A percentile compares a stretch with the other conserved stretches of the same genome.
These are phyloP conservation scores for Paecilomyces dactylethromorphus DNA, from an alignment of 2,329 filamentous ascomycete genomes.

Conservation along the genomic window DNA sequence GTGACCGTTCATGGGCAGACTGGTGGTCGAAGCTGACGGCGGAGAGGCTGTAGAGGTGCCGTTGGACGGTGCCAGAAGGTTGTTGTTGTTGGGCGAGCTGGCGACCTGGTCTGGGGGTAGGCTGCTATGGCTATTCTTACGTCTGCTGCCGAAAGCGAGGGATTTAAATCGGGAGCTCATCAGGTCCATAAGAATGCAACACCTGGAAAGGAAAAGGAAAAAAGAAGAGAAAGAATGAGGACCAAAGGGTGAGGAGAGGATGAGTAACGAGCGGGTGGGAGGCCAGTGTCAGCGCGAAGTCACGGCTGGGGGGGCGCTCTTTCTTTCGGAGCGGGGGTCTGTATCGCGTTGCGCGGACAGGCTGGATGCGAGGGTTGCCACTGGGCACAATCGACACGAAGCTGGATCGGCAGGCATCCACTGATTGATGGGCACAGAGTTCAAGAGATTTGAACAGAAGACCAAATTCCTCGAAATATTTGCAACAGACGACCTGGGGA, in stretches of 20 bases:
- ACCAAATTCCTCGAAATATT: not conserved
- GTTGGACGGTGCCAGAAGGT: constrained; percentile 29
- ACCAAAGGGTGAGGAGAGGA: constrained; percentile 4
- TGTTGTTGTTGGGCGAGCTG: constrained; percentile 22
- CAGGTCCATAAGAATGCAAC: constrained; percentile 33
- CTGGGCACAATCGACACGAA: not conserved
- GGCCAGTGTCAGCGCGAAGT: not conserved
- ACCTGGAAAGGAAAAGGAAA: constrained; percentile 9
- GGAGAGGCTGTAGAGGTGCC: constrained; percentile 27
- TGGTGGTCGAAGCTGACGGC: constrained; percentile 40
- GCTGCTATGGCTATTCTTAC: constrained; percentile 44
- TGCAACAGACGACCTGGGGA: not conserved
- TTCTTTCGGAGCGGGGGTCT: not conserved
- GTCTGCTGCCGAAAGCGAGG: constrained; percentile 43
- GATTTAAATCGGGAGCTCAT: constrained; percentile 48
- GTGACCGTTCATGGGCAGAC: constrained; percentile 50
- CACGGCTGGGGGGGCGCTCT: not conserved
- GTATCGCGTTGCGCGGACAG: not conserved
- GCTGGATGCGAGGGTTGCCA: not conserved
- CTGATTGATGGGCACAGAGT: not conserved
- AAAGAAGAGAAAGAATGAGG: constrained; percentile 7
- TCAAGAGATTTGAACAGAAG: not conserved
- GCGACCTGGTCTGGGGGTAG: constrained; percentile 23
- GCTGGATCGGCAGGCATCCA: not conserved
- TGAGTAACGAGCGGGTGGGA: constrained; percentile 1